These are phyloP conservation scores for Psilocybe cyanescens DNA, from an alignment of 768 basidiomycete genomes.

Conservation along the genomic window DNA sequence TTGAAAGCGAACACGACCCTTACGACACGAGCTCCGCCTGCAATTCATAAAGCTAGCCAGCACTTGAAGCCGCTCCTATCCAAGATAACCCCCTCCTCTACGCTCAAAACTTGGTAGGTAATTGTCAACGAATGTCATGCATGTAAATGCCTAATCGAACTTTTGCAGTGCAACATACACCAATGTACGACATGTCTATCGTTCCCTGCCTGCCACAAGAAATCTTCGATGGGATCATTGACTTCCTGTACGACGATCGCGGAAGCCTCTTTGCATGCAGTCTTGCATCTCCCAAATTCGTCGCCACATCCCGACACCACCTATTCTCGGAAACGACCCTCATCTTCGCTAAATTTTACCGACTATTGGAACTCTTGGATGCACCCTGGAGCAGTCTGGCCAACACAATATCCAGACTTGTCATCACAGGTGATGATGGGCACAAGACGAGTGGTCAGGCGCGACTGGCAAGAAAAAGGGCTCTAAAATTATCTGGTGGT, in stretches of 20 bases:
- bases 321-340: slow-evolving; percentile 34
- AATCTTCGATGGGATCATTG: slow-evolving; percentile 34
- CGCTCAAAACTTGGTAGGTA: too few relatives aligned
- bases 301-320: slow-evolving; percentile 29
- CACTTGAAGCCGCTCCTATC: neutral
- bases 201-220: slow-evolving; percentile 33
- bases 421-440: slow-evolving; percentile 17
- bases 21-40: neutral
- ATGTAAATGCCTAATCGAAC: neutral
- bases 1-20: too few relatives aligned
- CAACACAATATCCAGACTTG: slow-evolving; percentile 24
- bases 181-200: neutral
- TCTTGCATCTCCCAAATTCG: slow-evolving; percentile 29
- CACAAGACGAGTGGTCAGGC: neutral
- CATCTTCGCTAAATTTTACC: slow-evolving; percentile 24
- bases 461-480: slow-evolving; percentile 16
- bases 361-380: slow-evolving; percentile 31
- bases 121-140: too few relatives aligned
- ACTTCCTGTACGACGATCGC: slow-evolving; percentile 31
- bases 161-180: neutral
- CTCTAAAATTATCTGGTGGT: neutral
- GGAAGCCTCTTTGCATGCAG: slow-evolving; percentile 31
- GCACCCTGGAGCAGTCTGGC: slow-evolving; percentile 32
- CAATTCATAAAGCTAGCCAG: neutral
- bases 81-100: neutral